A percentile compares a stretch with the other conserved stretches of the same genome.
Evolutionary conservation across 1,284 basidiomycete genomes (phyloP).

Genomic region (Exsudoporus floridanus): DNA sequence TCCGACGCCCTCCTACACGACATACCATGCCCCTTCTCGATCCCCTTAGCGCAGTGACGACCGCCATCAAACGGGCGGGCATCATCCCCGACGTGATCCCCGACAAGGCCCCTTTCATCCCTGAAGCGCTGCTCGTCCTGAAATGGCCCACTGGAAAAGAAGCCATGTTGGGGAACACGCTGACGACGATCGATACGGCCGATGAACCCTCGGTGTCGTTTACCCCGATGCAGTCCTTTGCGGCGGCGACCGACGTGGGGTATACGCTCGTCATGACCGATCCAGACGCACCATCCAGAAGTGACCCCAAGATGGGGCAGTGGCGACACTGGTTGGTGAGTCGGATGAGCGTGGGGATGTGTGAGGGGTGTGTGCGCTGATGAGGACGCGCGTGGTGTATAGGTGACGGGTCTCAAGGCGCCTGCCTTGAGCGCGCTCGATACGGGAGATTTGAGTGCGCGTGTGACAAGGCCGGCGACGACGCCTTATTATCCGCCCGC

Average conservation of each 20-base stretch:
- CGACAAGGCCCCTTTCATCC: constrained; percentile 39
- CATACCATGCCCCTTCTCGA: constrained; percentile 33
- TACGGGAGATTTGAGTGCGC: constrained; percentile 38
- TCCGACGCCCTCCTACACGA: neutral
- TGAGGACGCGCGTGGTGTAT: neutral
- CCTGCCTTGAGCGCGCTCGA: constrained; percentile 39
- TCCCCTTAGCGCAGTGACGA: constrained; percentile 42
- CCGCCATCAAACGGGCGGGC: constrained; percentile 42
- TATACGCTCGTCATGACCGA: constrained; percentile 70
- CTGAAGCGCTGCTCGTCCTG: constrained; percentile 54
- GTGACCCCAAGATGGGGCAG: constrained; percentile 52
- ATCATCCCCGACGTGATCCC: constrained; percentile 61
- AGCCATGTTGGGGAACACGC: constrained; percentile 49
- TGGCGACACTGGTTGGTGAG: constrained; percentile 70
- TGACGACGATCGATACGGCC: constrained; percentile 47
- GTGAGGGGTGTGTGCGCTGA: neutral
- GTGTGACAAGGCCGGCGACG: constrained; percentile 48
- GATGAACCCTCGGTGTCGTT: constrained; percentile 55
- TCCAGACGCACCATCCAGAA: constrained; percentile 62
- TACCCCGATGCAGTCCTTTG: constrained; percentile 44
- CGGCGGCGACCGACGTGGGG: constrained; percentile 40
- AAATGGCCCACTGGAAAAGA: constrained; percentile 51
- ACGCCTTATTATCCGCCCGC: constrained; percentile 61
- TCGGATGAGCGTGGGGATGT: constrained; percentile 1
- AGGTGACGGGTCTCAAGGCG: constrained; percentile 59